Base-by-base conservation (phyloP, 257 asterid genomes). In the Gynochthodes officinalis region DNA sequence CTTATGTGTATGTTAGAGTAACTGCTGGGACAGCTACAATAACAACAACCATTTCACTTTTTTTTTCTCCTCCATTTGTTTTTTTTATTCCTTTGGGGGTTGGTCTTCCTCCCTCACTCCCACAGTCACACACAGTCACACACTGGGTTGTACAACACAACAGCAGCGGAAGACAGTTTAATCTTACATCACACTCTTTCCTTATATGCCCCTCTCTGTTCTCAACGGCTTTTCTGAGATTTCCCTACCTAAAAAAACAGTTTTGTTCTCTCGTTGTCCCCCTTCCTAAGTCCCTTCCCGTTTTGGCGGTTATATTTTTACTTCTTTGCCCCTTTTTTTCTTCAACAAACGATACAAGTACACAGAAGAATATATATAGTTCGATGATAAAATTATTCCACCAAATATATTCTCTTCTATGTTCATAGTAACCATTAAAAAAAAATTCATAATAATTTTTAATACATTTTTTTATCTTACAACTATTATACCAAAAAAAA, bases 171-270 rank as follows among this genome's bases (percentile, higher is more conserved):
- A 77, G 82, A 80, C 86, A 85, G 89, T 81, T 25, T 60, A 48
- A 12, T 49, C 71, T 69, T 75, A 37, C 64, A 58, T 61, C 21
- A 49, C 65, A 0, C 64, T 35, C 74, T 73, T 87, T 73, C 82
- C 84, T 11, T 16, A 81, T 76, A 77, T 78, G 65, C 69, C 73
- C 78, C 50, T 77, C 70, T 61, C 83, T 70, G 71, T 64, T 73
- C 76, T 70, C 85, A 85, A 84, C 87, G 88, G 85, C 75, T 76
- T 80, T 73, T 52, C 79, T 69, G n/a, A 55, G 66, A 72, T 79
- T 76, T 75, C 39, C 39, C 84, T 80, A 28, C 84, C 74, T 53
- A 25, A 52, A 72, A 77, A 75, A 70, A 75, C 78, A 75, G 81
- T 80, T n/a, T 62, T 54, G 59, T 74, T 73, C 67, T 53, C 15